Evolutionary conservation across 805 yeast species (phyloP).

Genomic region (Ogataea allantospora): DNA sequence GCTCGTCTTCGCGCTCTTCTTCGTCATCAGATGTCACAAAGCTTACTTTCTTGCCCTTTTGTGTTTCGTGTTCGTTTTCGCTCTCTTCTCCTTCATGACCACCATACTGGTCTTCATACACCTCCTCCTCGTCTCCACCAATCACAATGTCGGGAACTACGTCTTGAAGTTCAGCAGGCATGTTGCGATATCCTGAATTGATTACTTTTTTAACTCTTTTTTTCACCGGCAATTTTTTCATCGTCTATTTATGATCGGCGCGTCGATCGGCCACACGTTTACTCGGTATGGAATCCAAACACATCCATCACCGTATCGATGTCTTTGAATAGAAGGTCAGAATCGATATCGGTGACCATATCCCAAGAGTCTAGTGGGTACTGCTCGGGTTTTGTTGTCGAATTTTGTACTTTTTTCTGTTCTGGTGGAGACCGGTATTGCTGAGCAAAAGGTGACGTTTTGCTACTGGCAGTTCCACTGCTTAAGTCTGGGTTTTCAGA

Average conservation of each 20-base stretch:
- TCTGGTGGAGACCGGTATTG: conserved; percentile 21
- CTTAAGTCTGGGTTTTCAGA: conserved; percentile 26
- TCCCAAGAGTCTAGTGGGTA: conserved; percentile 42
- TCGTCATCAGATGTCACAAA: conserved; percentile 64
- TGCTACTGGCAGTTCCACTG: conserved; percentile 20
- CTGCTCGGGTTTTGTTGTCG: conserved; percentile 16
- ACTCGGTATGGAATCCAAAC: conserved; percentile 76
- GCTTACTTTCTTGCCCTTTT: conserved; percentile 69
- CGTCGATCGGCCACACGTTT: conserved; percentile 10
- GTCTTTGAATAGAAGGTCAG: conserved; percentile 69
- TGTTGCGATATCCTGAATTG: conserved; percentile 27
- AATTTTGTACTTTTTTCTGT: conserved; percentile 1
- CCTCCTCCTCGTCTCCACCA: conserved; percentile 46
- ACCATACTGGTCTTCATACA: conserved; percentile 33
- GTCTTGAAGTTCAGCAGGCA: conserved; percentile 81
- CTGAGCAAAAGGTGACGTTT: conserved; percentile 21
- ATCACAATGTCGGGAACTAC: conserved; percentile 84
- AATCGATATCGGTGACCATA: conserved; percentile 39
- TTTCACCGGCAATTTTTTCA: conserved; percentile 16
- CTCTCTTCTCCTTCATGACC: conserved; percentile 35
- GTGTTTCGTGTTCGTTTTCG: conserved; percentile 40
- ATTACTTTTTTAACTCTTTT: conserved; percentile 7
- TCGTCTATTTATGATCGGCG: conserved; percentile 5
- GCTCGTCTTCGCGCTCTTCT: conserved; percentile 61
- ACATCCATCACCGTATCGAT: conserved; percentile 89